Base-by-base conservation (phyloP, 441 rosid genomes). In the Adansonia grandidieri region DNA sequence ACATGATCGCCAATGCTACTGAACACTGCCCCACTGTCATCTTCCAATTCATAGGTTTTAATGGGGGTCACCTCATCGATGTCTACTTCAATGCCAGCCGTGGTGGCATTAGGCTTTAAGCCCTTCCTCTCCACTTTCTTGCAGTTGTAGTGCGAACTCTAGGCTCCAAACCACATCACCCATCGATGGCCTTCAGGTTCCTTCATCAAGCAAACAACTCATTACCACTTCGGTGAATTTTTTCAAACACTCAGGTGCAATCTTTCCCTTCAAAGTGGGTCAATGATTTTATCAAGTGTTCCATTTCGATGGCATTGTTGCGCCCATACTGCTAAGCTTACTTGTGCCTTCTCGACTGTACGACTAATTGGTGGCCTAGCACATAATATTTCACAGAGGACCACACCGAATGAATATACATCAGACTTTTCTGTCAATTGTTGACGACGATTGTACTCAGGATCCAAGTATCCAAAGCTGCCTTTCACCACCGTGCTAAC, bases 321-420 rank as follows among this genome's bases (percentile, higher is more conserved):
- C 5, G 84, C 91, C 91, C 88, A 86, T 7, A 78, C 76, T 4
- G 89, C 83, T 73, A 91, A 73, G 82, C 81, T 82, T 17, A 22
- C 72, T 51, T 85, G 81, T 64, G 74, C 79, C 60, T 32, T 79
- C 3, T 37, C 79, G 6, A 2, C 78, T 1, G 67, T 28, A 11
- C 77, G 77, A 53, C 73, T 76, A 19, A 78, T 58, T 0, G 89
- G 83, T 0, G 89, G 92, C 80, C 88, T 81, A 37, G 84, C 87
- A 11, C 88, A 88, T 5, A 90, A 20, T 7, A 89, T 86, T 77
- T 92, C 91, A 9, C 87, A 82, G 66, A 89, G 50, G 47, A 90
- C 94, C 50, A 91, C 91, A 0, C 92, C 96, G 2, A 91, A 90
- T 0, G 92, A 90, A 73, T 89, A 91, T 17, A 90, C 89, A 79